Conservation (phyloP, 108 stramenopile species). For the Conticribra guillardii region DNA sequence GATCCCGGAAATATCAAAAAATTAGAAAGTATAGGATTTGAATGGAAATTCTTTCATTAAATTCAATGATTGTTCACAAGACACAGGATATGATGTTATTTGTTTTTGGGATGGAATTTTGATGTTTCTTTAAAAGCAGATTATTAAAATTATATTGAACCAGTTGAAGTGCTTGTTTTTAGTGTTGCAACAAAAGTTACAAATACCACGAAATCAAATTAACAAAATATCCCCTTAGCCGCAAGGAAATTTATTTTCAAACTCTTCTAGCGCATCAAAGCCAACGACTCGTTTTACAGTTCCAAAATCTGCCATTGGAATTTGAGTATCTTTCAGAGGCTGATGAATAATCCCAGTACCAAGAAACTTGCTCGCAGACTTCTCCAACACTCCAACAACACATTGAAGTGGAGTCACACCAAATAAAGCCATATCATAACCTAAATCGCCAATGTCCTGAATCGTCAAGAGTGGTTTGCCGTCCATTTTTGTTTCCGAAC, state of each 20-base stretch:
- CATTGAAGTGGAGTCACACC: constrained; percentile 65
- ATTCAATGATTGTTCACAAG: background rate
- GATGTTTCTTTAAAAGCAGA: no score
- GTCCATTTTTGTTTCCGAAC: background rate
- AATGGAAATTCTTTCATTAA: background rate
- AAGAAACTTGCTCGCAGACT: constrained; percentile 25
- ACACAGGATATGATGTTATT: no score
- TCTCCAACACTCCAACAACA: constrained; percentile 36
- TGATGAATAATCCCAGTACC: constrained; percentile 9
- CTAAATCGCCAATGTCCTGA: constrained; percentile 49
- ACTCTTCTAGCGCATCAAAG: constrained; percentile 54
- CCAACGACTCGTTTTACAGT: constrained; percentile 55
- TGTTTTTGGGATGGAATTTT: no score
- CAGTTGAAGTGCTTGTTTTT: no score
- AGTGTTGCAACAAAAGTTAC: background rate
- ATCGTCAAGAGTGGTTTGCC: constrained; percentile 29
- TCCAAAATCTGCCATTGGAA: constrained; percentile 43
- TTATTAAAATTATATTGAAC: no score
- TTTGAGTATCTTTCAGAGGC: background rate
- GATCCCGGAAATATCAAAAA: background rate
- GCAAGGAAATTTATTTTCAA: constrained; percentile 44
- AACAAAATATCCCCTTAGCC: no score
- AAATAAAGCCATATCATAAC: constrained; percentile 59
- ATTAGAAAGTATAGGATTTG: background rate
- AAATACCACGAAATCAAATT: background rate